Base-by-base conservation (phyloP, 306 rosid species). In the Prunus dulcis region DNA sequence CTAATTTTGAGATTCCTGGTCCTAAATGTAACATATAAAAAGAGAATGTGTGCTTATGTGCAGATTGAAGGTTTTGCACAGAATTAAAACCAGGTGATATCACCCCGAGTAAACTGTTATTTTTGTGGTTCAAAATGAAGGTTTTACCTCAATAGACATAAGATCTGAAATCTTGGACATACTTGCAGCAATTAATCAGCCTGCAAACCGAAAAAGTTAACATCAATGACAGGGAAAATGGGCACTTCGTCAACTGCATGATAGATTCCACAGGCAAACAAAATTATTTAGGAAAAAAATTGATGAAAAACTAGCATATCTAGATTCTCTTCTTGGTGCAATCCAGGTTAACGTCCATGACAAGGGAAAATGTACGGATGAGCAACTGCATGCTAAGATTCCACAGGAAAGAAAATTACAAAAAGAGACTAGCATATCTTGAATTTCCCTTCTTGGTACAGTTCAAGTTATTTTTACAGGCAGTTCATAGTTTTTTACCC, bases 71-170 rank as follows among this genome's bases (percentile, higher is more conserved):
- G 43, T 20, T 47, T 22, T 43, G 20, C 46, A 9, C 23, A 11
- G 3, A 41, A 53, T 22, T 20, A 52, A 27, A 13, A 69, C 25
- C 13, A 43, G 22, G 22, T 41, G 9, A 55, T 22, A 25, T 2
- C 12, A 45, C 11, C 9, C 9, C 3, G 1, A 8, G 10, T 20
- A 41, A 38, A 71, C 45, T 53, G 32, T 8, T 50, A 25, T 9
- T 67, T 23, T 13, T 46, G 46, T 14, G 20, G 71, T 52, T 71
- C 45, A 52, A 71, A 56, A 14, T 32, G 71, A 74, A 77, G 56
- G 60, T 62, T 75, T 82, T 88, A 93, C 97, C 96, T 93, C 88
- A 75, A 51, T 46, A 82, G 83, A 51, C 64, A 67, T 67, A 71
- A 79, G 72, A 71, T 74, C 73, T 74, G 73, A 82, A 77, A 61